Conservation (phyloP, 805 yeast genomes). For the Nakazawaea ambrosiae region DNA sequence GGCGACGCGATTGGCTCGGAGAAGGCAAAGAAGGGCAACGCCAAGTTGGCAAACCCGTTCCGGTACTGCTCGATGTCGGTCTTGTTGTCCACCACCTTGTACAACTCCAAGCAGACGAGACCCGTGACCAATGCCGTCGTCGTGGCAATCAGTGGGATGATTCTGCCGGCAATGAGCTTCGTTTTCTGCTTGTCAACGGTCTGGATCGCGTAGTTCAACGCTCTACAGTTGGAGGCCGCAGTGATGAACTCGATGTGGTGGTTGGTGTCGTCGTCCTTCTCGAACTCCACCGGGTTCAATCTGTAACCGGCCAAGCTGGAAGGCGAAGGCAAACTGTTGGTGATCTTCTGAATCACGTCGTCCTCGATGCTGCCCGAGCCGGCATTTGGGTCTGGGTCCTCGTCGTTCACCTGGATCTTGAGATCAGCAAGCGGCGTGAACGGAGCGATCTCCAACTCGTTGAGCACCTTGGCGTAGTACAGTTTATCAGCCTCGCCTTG, state of each 20-base stretch:
- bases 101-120: constrained; percentile 81
- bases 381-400: constrained; percentile 83
- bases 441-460: constrained; percentile 43
- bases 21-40: constrained; percentile 93
- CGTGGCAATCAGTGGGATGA: constrained; percentile 98
- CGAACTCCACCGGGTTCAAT: constrained; percentile 86
- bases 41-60: constrained; percentile 88
- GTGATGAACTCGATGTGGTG: constrained; percentile 95
- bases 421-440: constrained; percentile 73
- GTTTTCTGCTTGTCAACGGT: constrained; percentile 86
- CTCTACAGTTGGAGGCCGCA: constrained; percentile 95
- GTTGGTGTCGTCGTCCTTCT: constrained; percentile 95
- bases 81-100: constrained; percentile 78
- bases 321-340: constrained; percentile 81
- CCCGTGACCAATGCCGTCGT: constrained; percentile 99
- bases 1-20: constrained; percentile 91
- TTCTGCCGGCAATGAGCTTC: constrained; percentile 96
- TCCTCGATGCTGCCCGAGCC: constrained; percentile 38
- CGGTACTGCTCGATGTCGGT: constrained; percentile 77
- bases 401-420: constrained; percentile 77
- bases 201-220: constrained; percentile 83
- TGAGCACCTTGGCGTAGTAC: constrained; percentile 48
- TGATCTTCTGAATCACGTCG: constrained; percentile 60
- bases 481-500: constrained; percentile 40
- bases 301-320: constrained; percentile 84